Base-by-base conservation (phyloP, 2,329 filamentous ascomycete species). In the Cordyceps farinosa region DNA sequence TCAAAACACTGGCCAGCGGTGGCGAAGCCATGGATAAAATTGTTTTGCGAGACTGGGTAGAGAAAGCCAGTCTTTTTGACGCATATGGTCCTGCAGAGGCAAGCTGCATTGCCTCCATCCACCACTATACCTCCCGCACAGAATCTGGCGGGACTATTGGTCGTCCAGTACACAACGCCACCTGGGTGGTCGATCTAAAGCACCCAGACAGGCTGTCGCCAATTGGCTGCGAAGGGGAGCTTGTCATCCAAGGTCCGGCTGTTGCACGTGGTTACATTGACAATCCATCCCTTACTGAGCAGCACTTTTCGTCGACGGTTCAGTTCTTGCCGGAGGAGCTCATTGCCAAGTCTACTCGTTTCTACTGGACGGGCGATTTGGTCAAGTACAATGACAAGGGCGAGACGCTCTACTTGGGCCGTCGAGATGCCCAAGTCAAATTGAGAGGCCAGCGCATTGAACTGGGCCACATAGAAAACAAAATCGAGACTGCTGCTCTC, bases 371-470 rank as follows among this genome's bases (percentile, higher is more conserved):
- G 2, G 62, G 62, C 1, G 65, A 64, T 27, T 32, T 64, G 2
- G 65, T 64, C 13, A 34, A 65, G 22, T 72, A 73, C 32, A 63
- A 71, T 40, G 54, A 54, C 0, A 70, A 78, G 61, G 75, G 75
- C 13, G 65, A 65, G 30, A 69, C 80, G 29, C 64, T 71, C 0
- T 78, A 75, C 61, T 65, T 81, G 58, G 82, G 81, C 53, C 74
- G 82, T 38, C 80, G 80, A 66, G 82, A 85, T 67, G 76, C 76
- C 0, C 82, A 85, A 68, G 76, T 85, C 51, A 85, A 85, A 67
- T 69, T 85, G 13, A 76, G 78, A 36, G 85, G 85, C 48, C 84
- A 78, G 62, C 69, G 82, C 61, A 73, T 82, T 62, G 85, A 80
- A 70, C 72, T 80, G 1, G 61, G 53, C 6, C 50, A 65, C 13